Evolutionary conservation across 23 red algal genomes (phyloP), one percentile per base, ranked within the genome.

Genomic region (Gracilariopsis chorda): DNA sequence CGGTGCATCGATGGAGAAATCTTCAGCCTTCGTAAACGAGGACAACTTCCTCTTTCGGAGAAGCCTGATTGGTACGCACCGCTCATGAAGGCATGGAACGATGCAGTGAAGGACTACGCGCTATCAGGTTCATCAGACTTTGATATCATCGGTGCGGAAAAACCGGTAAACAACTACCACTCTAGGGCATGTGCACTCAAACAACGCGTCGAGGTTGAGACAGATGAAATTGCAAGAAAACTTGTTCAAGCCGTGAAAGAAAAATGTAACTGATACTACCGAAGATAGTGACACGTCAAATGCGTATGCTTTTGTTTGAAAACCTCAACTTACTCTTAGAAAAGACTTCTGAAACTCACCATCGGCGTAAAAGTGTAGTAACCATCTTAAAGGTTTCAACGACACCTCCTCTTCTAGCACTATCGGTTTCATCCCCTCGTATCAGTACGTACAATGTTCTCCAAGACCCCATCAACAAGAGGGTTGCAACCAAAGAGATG

Each of bases 371-470:
- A 65, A 95, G 74, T 21, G 93, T 95, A 29, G 72, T 57, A 36
- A 95, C 80, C 93, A 95, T 95, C 5, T n/a, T 64, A 28, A 95
- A 91, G 1, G 85, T 86, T 1, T 95, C 93, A 13, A 90, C 10
- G 21, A 91, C 12, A 2, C 86, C 78, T 29, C 71, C 93, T 57
- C 87, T 49, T 77, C 74, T 74, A 34, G 20, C 44, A 39, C 80
- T 75, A 34, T 80, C 53, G 52, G 84, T 84, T 78, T 94, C 91
- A 33, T 80, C 91, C 4, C 93, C 93, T 19, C 82, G 69, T 6
- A 86, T 81, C 23, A 60, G 36, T 55, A 91, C 73, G 62, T 94
- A 98, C 47, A 76, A 34, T 37, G 43, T 43, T 27, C 95, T 74
- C 95, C 95, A 98, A 21, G 70, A 64, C 8, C 76, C 82, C 23